Evolutionary conservation across 768 basidiomycete species (phyloP).

Genomic region (Leccinum uliginosum): DNA sequence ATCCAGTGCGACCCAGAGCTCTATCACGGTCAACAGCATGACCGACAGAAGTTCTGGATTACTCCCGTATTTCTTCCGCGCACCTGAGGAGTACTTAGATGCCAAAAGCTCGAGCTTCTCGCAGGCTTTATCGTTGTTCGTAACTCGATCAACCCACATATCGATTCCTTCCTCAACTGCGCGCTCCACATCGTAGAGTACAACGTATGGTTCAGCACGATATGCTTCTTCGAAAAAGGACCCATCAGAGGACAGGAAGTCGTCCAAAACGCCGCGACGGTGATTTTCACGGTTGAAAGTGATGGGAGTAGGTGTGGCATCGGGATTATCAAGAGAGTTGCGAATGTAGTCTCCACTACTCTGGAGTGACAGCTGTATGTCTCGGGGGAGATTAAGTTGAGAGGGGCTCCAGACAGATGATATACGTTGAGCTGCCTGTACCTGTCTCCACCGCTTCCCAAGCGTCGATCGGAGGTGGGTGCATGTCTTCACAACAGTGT

Average conservation of each 20-base stretch:
- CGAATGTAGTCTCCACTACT: slow-evolving; percentile 28
- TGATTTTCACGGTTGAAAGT: neutral
- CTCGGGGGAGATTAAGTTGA: slow-evolving; percentile 21
- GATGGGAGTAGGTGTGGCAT: accelerated
- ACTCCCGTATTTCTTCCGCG: slow-evolving; percentile 3
- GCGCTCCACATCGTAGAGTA: slow-evolving; percentile 36
- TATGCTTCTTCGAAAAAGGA: slow-evolving; percentile 6
- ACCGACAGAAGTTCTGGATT: slow-evolving; percentile 36
- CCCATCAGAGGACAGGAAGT: slow-evolving; percentile 14
- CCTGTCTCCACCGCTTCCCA: neutral
- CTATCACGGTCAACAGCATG: slow-evolving; percentile 35
- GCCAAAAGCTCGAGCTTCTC: slow-evolving; percentile 16
- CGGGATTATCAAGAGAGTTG: slow-evolving; percentile 6
- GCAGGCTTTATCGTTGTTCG: slow-evolving; percentile 6
- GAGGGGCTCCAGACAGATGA: slow-evolving; percentile 30
- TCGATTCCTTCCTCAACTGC: slow-evolving; percentile 29
- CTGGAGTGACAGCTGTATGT: slow-evolving; percentile 32
- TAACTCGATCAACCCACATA: slow-evolving; percentile 26
- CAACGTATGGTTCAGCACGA: slow-evolving; percentile 6
- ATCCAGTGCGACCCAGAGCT: slow-evolving; percentile 35
- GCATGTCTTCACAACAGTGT: neutral
- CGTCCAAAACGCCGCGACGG: slow-evolving; percentile 6
- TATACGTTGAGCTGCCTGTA: neutral
- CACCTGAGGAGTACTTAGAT: slow-evolving; percentile 22
- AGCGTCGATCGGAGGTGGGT: neutral